A percentile compares a stretch with the other conserved stretches of the same genome.
Evolutionary conservation across 352 stramenopile genomes (phyloP).

Genomic region (Phytophthora uliginosa): DNA sequence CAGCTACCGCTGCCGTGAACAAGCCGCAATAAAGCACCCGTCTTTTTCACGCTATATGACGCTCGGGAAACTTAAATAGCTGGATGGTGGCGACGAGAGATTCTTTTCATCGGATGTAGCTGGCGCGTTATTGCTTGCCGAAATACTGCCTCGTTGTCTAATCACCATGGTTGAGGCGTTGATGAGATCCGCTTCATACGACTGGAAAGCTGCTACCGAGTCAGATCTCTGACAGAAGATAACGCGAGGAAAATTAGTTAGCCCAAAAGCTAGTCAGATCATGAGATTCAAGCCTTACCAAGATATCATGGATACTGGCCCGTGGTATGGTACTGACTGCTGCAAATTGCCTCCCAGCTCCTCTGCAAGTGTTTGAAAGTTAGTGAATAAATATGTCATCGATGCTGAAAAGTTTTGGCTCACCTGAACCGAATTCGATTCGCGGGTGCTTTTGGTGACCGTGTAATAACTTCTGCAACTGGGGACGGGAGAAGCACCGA

Average conservation of each 20-base stretch:
- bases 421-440: constrained; percentile 61
- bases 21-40: constrained; percentile 11
- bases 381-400: background rate
- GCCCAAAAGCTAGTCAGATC: constrained; percentile 3
- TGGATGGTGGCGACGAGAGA: constrained; percentile 17
- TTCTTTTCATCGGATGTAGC: constrained; percentile 30
- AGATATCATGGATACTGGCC: constrained; percentile 43
- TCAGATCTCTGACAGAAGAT: constrained; percentile 38
- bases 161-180: constrained; percentile 68
- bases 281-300: constrained; percentile 37
- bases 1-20: constrained; percentile 25
- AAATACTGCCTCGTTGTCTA: constrained; percentile 43
- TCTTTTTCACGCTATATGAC: constrained; percentile 32
- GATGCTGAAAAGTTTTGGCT: constrained; percentile 3
- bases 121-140: constrained; percentile 30
- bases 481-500: constrained; percentile 53
- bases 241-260: constrained; percentile 3
- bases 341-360: constrained; percentile 66
- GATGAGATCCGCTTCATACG: constrained; percentile 68
- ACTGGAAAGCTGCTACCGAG: constrained; percentile 36
- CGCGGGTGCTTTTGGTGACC: constrained; percentile 59
- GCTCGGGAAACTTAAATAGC: constrained; percentile 57
- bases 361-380: constrained; percentile 29
- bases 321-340: constrained; percentile 51
- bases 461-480: constrained; percentile 43